Evolutionary conservation across 257 asterid genomes (phyloP).

Genomic region (Plantago ovata): DNA sequence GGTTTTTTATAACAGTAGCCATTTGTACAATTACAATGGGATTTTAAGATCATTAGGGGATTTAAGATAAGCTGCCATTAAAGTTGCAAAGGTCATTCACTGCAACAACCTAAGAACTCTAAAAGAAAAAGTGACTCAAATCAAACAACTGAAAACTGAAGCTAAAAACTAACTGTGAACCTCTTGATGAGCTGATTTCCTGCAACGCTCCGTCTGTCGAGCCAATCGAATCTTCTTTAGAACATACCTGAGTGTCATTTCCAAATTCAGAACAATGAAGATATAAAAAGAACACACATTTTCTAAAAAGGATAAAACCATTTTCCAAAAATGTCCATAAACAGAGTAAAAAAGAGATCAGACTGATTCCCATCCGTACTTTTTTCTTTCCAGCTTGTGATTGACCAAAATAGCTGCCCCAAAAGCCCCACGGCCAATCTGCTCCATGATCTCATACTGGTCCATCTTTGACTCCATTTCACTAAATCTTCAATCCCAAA

Average conservation of each 20-base stretch:
- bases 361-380: constrained; percentile 35
- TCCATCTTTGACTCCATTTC: constrained; percentile 92
- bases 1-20: neutral
- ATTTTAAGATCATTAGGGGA: constrained; percentile 4
- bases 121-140: constrained; percentile 10
- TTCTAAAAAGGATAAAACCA: constrained; percentile 12
- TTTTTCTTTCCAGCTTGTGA: constrained; percentile 83
- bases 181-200: constrained; percentile 99
- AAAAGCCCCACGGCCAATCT: constrained; percentile 99
- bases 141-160: constrained; percentile 14
- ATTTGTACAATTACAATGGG: neutral
- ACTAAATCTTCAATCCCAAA: constrained; percentile 25
- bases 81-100: constrained; percentile 11
- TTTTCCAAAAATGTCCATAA: constrained; percentile 5
- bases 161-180: constrained; percentile 27
- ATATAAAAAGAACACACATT: constrained; percentile 11
- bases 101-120: constrained; percentile 2
- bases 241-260: constrained; percentile 59
- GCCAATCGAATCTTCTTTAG: constrained; percentile 96
- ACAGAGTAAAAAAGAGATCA: constrained; percentile 8
- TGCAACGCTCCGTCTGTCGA: constrained; percentile 95
- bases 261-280: constrained; percentile 22
- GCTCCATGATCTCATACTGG: constrained; percentile 99
- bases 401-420: constrained; percentile 98
- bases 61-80: neutral